Evolutionary conservation across 768 basidiomycete genomes (phyloP), one percentile per base, ranked within the genome.

Genomic region (Candolleomyces efflorescens): DNA sequence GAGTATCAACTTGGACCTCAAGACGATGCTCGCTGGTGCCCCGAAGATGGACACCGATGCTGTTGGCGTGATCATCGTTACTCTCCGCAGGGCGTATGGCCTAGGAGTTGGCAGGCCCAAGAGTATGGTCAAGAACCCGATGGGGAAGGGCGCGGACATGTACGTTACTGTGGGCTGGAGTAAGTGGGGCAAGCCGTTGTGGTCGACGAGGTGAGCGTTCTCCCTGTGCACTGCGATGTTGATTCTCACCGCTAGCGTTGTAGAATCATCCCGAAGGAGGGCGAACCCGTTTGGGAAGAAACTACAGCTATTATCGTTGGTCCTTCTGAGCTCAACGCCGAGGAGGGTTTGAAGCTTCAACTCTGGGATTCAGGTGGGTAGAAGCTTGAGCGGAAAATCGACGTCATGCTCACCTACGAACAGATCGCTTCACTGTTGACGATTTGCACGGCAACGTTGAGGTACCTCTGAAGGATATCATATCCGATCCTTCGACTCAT

Each of bases 231-330:
- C 22, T 20, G 17, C n/a, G 10, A 3, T 6, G 9, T 27, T 22
- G 22, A 17, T 15, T 32, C 26, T 53, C 39, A 11, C 0, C 32
- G 5, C 32, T 11, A 39, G 36, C 11, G 23, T 18, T 60, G 6
- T 44, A 78, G 86, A 49, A 86, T 91, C 67, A 85, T 92, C 63
- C 70, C 80, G 32, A 75, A 72, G 9, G 85, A 87, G 53, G 72
- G 79, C 17, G 78, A 83, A 53, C 88, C 87, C 3, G 77, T 85
- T 1, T 90, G 81, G 75, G 87, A 89, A 63, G 89, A 92, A 72
- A 85, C 83, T 0, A 78, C 82, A 0, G 77, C 82, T 3, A 63
- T 91, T 0, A 69, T 89, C 1, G 77, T 91, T 10, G 82, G 83
- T 5, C 77, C 80, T 41, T 79, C 86, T 46, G 87, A 89, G 58